Evolutionary conservation across 768 basidiomycete species (phyloP), one percentile per base, ranked within the genome.

Genomic region (Podaxis carcinomalis): DNA sequence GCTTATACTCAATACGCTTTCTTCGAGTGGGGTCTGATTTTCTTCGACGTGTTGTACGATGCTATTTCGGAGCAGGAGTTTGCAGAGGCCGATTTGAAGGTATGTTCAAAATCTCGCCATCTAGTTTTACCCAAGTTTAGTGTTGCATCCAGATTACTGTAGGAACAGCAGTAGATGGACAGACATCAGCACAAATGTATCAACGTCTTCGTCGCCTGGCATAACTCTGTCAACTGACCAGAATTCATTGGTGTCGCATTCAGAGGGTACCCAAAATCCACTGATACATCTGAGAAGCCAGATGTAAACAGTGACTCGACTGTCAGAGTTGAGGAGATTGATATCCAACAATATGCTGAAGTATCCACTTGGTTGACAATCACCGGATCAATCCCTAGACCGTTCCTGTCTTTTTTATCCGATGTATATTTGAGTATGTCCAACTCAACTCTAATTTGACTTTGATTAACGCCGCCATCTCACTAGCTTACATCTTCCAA

Each of bases 1-100:
- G 93, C 94, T 10, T 96, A 96, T 73, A 94, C 92, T 2, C 75
- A 75, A 46, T 96, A 95, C 68, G 84, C 88, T 49, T 88, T 95
- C 73, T 90, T 91, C 66, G 94, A 96, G 74, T 96, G 94, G 94
- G 78, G 77, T 6, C 82, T 93, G 51, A 91, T 93, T 58, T 68
- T 88, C 55, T 77, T 88, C 49, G 92, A 93, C 61, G 76, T 93
- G 25, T 60, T 84, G 13, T 93, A 85, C 65, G 92, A 93, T 68
- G 85, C 90, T 0, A 71, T 88, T n/a, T 67, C 82, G 1, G 83
- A 79, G 58, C 73, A 78, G 28, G 90, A 92, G 65, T 83, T 92
- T 63, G 73, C 70, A 49, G 76, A 80, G 42, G 75, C 78, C 4
- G 74, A 80, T 61, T 65, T 89, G 19, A 78, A 87, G 75, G 87